phyloP scores from a whole-genome alignment of 2,329 filamentous ascomycete genomes.

The Hyphodiscus sp. region DNA sequence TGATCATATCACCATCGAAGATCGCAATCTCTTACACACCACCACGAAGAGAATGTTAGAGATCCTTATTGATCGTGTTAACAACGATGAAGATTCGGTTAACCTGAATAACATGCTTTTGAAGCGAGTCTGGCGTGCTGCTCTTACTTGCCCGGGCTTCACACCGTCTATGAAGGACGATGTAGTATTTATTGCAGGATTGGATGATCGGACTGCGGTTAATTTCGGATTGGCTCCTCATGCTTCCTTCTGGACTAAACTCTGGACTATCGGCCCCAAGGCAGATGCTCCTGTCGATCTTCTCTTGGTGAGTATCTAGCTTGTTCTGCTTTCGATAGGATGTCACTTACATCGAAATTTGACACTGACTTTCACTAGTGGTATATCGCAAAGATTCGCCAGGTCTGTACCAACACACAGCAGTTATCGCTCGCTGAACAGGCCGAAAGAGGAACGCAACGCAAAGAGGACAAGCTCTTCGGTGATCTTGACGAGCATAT shows the following conservation, averaged over 20 bases:
- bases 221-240: constrained; percentile 43
- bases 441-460: constrained; percentile 18
- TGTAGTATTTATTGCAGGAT: constrained; percentile 40
- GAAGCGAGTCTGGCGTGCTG: constrained; percentile 44
- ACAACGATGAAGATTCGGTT: constrained; percentile 33
- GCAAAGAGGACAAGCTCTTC: constrained; percentile 16
- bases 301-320: constrained; percentile 41
- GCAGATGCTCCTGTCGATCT: constrained; percentile 43
- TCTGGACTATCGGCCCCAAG: constrained; percentile 46
- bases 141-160: constrained; percentile 54
- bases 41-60: constrained; percentile 43
- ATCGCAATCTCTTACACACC: constrained; percentile 48
- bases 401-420: constrained; percentile 41
- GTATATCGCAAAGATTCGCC: constrained; percentile 50
- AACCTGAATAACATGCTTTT: constrained; percentile 48
- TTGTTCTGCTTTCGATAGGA: background rate
- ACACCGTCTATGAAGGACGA: constrained; percentile 56
- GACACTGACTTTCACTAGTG: constrained; percentile 36
- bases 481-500: constrained; percentile 45
- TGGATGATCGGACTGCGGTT: constrained; percentile 26
- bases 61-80: constrained; percentile 38
- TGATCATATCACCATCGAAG: constrained; percentile 48
- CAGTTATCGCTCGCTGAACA: constrained; percentile 37
- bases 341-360: background rate
- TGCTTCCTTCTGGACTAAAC: constrained; percentile 44